Percentiles rank a stretch among this genome's conserved stretches.
Conservation (phyloP, 1,284 basidiomycete genomes). For the Rhodotorula glutinis region DNA sequence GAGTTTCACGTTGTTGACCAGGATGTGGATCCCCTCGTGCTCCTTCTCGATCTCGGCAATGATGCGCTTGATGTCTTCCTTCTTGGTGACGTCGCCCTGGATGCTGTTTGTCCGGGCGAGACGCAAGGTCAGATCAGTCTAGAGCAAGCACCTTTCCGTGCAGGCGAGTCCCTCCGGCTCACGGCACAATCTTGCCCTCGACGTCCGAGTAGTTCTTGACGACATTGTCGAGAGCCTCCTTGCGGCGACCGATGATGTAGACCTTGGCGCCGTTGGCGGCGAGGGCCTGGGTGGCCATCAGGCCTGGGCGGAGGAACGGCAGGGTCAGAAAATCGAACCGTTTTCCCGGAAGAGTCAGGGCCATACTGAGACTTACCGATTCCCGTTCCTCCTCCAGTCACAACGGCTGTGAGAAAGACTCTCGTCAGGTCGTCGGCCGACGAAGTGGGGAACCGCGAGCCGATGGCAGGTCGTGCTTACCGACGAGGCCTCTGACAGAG, state of each 20-base stretch:
- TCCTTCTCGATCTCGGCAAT: conserved; percentile 57
- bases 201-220: conserved; percentile 50
- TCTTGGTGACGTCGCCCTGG: conserved; percentile 62
- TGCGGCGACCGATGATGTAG: conserved; percentile 63
- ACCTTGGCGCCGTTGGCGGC: conserved; percentile 75
- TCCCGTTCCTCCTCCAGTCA: conserved; percentile 76
- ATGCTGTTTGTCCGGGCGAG: conserved; percentile 20
- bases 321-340: not conserved
- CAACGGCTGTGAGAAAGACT: conserved; percentile 54
- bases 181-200: conserved; percentile 48
- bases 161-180: conserved; percentile 9
- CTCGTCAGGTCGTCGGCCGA: not conserved
- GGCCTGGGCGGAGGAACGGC: conserved; percentile 10
- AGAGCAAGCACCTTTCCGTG: no score
- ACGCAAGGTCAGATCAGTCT: not conserved
- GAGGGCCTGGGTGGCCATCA: conserved; percentile 67
- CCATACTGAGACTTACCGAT: conserved; percentile 56
- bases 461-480: not conserved
- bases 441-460: not conserved
- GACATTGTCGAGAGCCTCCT: conserved; percentile 51
- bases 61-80: conserved; percentile 61
- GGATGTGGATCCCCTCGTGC: conserved; percentile 66
- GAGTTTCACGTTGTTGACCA: conserved; percentile 57
- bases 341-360: no score
- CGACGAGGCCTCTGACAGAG: conserved; percentile 20